These are phyloP conservation scores for Eragrostis curvula DNA, from an alignment of 176 grass and related monocot genomes.

Conservation along the genomic window DNA sequence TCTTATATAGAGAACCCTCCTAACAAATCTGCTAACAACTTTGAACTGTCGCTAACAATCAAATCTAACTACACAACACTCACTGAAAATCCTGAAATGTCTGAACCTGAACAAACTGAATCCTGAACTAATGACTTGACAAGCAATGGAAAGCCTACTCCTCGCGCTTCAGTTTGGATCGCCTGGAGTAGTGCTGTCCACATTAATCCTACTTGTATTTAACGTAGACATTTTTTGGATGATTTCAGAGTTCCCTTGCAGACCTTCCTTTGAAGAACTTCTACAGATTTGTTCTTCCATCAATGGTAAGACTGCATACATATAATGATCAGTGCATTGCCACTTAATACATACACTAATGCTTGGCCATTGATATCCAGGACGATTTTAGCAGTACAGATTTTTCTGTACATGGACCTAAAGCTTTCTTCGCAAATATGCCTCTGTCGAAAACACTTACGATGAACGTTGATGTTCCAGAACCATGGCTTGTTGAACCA, in stretches of 20 bases:
- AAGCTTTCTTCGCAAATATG: constrained; percentile 99
- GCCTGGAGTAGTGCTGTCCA: too few species aligned
- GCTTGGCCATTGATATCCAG: constrained; percentile 51
- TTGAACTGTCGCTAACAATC: too few species aligned
- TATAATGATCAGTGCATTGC: neutral
- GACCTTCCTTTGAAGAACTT: constrained; percentile 98
- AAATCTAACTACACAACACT: too few species aligned
- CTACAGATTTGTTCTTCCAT: constrained; percentile 96
- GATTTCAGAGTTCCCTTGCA: constrained; percentile 92
- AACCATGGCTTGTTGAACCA: constrained; percentile 99
- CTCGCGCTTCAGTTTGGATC: too few species aligned
- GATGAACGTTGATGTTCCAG: constrained; percentile 98
- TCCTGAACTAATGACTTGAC: too few species aligned
- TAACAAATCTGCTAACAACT: too few species aligned
- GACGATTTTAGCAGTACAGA: constrained; percentile 88
- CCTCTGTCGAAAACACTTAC: constrained; percentile 96
- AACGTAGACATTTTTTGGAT: constrained; percentile 35
- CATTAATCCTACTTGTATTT: constrained; percentile 15
- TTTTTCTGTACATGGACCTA: constrained; percentile 86
- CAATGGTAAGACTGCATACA: constrained; percentile 58
- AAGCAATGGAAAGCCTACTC: too few species aligned
- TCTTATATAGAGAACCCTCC: too few species aligned
- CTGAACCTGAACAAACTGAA: too few species aligned
- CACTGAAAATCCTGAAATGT: too few species aligned
- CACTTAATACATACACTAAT: constrained; percentile 33